Evolutionary conservation across 2,329 filamentous ascomycete species (phyloP).

Genomic region (Colletotrichum simmondsii): DNA sequence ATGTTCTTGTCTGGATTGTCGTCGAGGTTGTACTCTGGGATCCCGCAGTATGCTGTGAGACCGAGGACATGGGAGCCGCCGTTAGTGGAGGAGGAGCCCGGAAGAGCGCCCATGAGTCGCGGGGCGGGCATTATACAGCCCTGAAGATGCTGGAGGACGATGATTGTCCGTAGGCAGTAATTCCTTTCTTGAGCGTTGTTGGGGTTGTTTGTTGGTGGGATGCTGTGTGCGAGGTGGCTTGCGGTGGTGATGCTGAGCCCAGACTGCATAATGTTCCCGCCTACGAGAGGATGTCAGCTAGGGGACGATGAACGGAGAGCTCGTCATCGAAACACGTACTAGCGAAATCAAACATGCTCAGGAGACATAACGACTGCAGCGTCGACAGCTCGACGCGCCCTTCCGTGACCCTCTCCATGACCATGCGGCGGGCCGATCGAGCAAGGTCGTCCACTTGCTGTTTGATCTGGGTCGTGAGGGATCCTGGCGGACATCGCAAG

Average conservation of each 20-base stretch:
- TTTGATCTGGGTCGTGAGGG: neutral
- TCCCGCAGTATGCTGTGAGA: neutral
- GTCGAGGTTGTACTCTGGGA: neutral
- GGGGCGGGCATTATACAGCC: constrained; percentile 40
- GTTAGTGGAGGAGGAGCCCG: neutral
- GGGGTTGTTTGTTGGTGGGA: constrained; percentile 34
- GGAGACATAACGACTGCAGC: constrained; percentile 49
- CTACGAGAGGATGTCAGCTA: constrained; percentile 15
- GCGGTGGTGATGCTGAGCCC: constrained; percentile 39
- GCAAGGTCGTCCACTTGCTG: neutral
- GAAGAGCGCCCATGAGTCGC: neutral
- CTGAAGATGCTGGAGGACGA: constrained; percentile 54
- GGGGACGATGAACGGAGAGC: too few relatives aligned
- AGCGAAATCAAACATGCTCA: constrained; percentile 50
- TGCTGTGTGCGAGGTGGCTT: constrained; percentile 36
- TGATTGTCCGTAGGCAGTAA: constrained; percentile 54
- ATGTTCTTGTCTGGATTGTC: constrained; percentile 48
- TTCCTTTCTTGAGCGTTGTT: constrained; percentile 37
- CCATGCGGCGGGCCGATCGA: constrained; percentile 35
- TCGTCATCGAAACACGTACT: constrained; percentile 40
- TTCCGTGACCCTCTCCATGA: constrained; percentile 47
- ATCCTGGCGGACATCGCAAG: constrained; percentile 49
- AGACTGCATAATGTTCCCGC: constrained; percentile 38
- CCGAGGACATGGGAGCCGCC: neutral
- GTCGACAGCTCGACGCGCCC: constrained; percentile 50